Evolutionary conservation across 23 red algal species (phyloP).

Genomic region (Pyropia yezoensis): DNA sequence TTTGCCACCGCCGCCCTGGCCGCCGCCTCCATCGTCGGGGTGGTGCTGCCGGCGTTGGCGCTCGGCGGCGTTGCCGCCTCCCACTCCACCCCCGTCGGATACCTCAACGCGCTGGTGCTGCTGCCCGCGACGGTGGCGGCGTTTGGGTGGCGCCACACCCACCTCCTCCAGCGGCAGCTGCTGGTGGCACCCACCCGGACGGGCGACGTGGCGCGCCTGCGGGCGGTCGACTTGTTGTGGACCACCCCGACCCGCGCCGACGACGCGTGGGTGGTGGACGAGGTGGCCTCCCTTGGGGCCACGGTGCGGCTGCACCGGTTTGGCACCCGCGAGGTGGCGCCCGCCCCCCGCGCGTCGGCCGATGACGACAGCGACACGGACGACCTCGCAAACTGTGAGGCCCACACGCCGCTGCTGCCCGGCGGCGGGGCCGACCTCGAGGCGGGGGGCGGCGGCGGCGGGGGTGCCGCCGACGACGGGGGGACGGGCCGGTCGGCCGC

Average conservation of each 20-base stretch:
- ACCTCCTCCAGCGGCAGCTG: conserved; percentile 13
- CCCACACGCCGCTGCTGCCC: no score
- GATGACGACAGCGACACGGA: conserved; percentile 1
- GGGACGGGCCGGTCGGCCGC: no score
- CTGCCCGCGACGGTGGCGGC: not conserved
- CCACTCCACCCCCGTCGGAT: not conserved
- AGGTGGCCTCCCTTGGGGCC: not conserved
- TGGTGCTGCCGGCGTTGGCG: conserved; percentile 8
- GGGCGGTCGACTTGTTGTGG: conserved; percentile 18
- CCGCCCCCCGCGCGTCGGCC: no score
- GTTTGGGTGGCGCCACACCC: no score
- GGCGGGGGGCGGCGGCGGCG: no score
- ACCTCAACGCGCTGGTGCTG: conserved; percentile 17
- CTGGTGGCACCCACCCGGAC: conserved; percentile 42
- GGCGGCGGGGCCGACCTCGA: no score
- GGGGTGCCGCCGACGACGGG: no score
- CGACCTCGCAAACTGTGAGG: not conserved
- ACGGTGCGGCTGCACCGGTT: not conserved
- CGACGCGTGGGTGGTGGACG: not conserved
- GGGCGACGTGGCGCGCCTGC: conserved; percentile 16
- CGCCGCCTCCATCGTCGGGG: conserved; percentile 16
- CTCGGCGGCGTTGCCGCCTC: conserved; percentile 14
- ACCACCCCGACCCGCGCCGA: not conserved
- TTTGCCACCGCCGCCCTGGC: not conserved
- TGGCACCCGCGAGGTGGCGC: not conserved